Evolutionary conservation across 495 filamentous ascomycete genomes (phyloP).

Genomic region (Neurospora sp.): DNA sequence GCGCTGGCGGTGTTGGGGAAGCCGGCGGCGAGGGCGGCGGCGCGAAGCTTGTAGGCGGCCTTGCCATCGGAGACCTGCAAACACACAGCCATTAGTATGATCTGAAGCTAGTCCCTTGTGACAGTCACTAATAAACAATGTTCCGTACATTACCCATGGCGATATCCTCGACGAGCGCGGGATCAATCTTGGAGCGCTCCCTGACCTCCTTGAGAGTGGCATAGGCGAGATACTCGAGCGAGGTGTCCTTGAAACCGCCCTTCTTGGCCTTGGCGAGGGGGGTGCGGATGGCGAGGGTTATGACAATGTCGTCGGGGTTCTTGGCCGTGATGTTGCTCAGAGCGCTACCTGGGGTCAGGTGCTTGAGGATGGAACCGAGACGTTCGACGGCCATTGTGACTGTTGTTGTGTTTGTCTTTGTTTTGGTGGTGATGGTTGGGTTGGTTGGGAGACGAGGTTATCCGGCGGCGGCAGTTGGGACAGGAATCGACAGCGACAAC

Average conservation of each 20-base stretch:
- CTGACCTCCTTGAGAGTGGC: constrained; percentile 67
- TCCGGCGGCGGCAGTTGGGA: neutral
- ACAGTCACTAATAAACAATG: neutral
- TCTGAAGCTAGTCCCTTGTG: neutral
- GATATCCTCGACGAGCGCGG: constrained; percentile 80
- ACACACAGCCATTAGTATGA: neutral
- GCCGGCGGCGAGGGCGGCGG: constrained; percentile 80
- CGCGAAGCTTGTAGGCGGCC: constrained; percentile 81
- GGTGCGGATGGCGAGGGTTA: constrained; percentile 72
- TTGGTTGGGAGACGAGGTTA: neutral
- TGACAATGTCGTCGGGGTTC: constrained; percentile 93
- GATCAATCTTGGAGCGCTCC: constrained; percentile 67
- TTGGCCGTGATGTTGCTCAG: constrained; percentile 70
- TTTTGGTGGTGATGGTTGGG: neutral
- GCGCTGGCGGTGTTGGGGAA: constrained; percentile 83
- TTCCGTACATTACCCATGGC: constrained; percentile 76
- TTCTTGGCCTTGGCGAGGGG: constrained; percentile 67
- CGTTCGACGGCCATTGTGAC: constrained; percentile 69
- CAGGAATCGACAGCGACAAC: neutral
- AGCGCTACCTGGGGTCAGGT: constrained; percentile 63
- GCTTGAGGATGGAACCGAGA: constrained; percentile 77
- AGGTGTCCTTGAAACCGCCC: constrained; percentile 91
- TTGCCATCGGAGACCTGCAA: constrained; percentile 74
- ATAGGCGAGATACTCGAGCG: constrained; percentile 77
- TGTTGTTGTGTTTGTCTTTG: constrained; percentile 13